phyloP scores from a whole-genome alignment of 1,139 yeast species.

The Candida sp. region DNA sequence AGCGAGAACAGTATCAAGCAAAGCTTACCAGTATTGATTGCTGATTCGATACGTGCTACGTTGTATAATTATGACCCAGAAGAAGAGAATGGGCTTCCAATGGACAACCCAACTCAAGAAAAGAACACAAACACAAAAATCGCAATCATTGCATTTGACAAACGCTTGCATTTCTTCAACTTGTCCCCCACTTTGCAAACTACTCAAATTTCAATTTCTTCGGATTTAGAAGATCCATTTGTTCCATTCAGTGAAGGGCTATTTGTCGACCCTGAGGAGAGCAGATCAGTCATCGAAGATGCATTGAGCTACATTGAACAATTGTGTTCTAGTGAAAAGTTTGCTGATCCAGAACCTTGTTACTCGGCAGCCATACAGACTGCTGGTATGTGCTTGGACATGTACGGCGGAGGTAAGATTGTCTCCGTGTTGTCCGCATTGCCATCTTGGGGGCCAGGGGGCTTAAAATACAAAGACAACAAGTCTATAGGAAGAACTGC shows the following conservation, averaged over 20 bases:
- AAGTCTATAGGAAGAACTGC: constrained; percentile 37
- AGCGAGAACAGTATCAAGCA: constrained; percentile 64
- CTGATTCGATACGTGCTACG: constrained; percentile 73
- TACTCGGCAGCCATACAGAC: constrained; percentile 81
- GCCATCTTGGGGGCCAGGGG: constrained; percentile 89
- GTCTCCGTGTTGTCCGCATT: constrained; percentile 68
- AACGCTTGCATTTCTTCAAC: constrained; percentile 75
- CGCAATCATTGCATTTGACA: constrained; percentile 81
- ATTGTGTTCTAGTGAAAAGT: constrained; percentile 39
- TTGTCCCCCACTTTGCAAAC: constrained; percentile 57
- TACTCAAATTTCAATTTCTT: constrained; percentile 68
- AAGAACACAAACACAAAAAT: constrained; percentile 28
- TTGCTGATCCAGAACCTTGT: constrained; percentile 68
- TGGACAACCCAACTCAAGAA: background rate
- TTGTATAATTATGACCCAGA: constrained; percentile 35
- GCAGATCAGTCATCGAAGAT: constrained; percentile 65
- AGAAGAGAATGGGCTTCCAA: constrained; percentile 5
- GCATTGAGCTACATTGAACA: constrained; percentile 67
- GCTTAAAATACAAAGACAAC: constrained; percentile 58
- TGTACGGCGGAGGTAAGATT: constrained; percentile 82
- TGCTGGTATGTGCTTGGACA: constrained; percentile 66
- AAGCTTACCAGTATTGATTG: constrained; percentile 66
- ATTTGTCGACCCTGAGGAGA: constrained; percentile 78
- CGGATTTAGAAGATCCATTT: constrained; percentile 82
- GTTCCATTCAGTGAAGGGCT: constrained; percentile 81